Percentiles rank a stretch among this genome's conserved stretches.
phyloP scores from a whole-genome alignment of 2,329 filamentous ascomycete species.

The Fusarium temperatum region DNA sequence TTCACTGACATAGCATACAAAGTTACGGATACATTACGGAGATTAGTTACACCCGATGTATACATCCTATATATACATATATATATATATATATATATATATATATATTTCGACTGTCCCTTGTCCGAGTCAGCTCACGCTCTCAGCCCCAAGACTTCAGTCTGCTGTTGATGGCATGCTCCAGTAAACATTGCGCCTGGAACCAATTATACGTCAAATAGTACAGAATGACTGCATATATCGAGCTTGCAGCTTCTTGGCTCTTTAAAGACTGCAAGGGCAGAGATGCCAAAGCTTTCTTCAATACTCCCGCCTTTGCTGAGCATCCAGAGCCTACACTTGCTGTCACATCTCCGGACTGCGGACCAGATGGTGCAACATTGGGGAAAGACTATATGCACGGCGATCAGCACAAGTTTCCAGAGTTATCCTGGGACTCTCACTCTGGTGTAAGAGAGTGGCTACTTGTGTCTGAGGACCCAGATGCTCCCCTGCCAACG shows the following conservation, averaged over 20 bases:
- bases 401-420: slow-evolving; percentile 52
- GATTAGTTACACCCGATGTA: background rate
- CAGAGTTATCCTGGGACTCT: slow-evolving; percentile 52
- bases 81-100: background rate
- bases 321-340: slow-evolving; percentile 49
- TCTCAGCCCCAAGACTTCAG: background rate
- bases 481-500: slow-evolving; percentile 55
- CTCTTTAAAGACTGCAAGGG: slow-evolving; percentile 50
- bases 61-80: background rate
- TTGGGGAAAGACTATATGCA: slow-evolving; percentile 50
- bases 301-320: slow-evolving; percentile 48
- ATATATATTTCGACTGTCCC: background rate
- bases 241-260: slow-evolving; percentile 52
- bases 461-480: slow-evolving; percentile 57
- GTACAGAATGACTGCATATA: slow-evolving; percentile 40
- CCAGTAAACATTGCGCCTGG: background rate
- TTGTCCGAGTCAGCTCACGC: background rate
- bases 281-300: slow-evolving; percentile 52
- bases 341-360: slow-evolving; percentile 51
- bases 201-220: background rate
- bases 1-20: background rate
- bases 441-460: slow-evolving; percentile 53
- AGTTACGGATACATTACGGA: background rate
- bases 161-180: background rate
- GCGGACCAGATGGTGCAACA: slow-evolving; percentile 49